phyloP scores from a whole-genome alignment of 1,284 basidiomycete genomes.

The Athelia psychrophila region DNA sequence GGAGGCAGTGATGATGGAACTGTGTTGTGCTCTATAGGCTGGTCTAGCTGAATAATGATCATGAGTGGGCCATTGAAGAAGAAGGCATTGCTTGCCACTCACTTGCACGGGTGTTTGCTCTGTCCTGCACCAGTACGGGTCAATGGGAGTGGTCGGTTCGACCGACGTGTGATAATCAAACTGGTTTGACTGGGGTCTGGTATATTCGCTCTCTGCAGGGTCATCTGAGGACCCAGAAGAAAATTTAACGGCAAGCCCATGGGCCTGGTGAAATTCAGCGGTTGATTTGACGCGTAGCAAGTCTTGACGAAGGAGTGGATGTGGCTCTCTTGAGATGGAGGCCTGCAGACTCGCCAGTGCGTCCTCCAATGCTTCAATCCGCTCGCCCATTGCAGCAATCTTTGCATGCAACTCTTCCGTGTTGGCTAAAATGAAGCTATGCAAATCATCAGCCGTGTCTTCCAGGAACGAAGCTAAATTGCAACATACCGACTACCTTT shows the following conservation, averaged over 20 bases:
- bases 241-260: too few species aligned
- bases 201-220: too few species aligned
- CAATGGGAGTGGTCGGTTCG: not conserved
- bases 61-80: not conserved
- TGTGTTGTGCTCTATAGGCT: not conserved
- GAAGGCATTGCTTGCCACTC: not conserved
- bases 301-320: constrained; percentile 58
- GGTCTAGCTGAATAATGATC: constrained; percentile 13
- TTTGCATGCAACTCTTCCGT: constrained; percentile 71
- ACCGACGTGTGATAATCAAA: not conserved
- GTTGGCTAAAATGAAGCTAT: constrained; percentile 69
- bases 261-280: constrained; percentile 50
- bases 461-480: constrained; percentile 2
- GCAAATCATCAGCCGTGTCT: constrained; percentile 1
- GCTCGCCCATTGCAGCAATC: constrained; percentile 66
- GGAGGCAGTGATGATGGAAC: constrained; percentile 30
- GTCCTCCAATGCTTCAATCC: constrained; percentile 67
- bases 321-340: constrained; percentile 33
- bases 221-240: too few species aligned
- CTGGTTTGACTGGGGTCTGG: not conserved
- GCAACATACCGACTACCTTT: constrained; percentile 58
- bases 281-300: constrained; percentile 50
- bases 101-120: not conserved
- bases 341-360: constrained; percentile 39
- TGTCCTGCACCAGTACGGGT: not conserved